phyloP scores from a whole-genome alignment of 208 protist species.

The Spongospora subterranea region DNA sequence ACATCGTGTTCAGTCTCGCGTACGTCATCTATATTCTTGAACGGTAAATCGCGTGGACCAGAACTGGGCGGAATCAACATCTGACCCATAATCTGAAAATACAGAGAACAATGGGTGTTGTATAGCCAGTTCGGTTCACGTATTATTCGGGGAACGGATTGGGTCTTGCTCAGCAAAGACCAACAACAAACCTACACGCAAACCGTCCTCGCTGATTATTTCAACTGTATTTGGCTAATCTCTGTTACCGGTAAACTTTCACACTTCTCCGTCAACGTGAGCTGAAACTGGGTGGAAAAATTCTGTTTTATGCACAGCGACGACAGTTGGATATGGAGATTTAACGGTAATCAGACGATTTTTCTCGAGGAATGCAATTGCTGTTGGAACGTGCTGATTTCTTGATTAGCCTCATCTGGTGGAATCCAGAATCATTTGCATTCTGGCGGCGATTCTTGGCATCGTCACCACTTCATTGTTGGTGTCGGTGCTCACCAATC shows the following conservation, averaged over 20 bases:
- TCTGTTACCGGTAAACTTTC: neutral
- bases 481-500: slow-evolving; percentile 45
- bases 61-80: neutral
- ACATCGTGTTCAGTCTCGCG: neutral
- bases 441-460: neutral
- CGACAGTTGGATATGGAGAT: slow-evolving; percentile 29
- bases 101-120: too few relatives aligned
- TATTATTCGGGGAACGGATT: neutral
- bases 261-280: too few relatives aligned
- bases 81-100: too few relatives aligned
- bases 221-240: slow-evolving; percentile 10
- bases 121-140: too few relatives aligned
- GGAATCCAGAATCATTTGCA: neutral
- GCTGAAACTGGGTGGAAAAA: too few relatives aligned
- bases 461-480: slow-evolving; percentile 51
- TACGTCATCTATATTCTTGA: slow-evolving; percentile 42
- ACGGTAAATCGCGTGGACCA: neutral
- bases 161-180: neutral
- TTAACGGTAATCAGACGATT: neutral
- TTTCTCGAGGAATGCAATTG: neutral
- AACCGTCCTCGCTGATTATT: neutral
- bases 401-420: neutral
- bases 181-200: neutral
- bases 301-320: neutral
- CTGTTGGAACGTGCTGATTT: neutral